Evolutionary conservation across 192 early-diverging fungal species (phyloP), one percentile per base, ranked within the genome.

Genomic region (Helicostylum pulchrum): DNA sequence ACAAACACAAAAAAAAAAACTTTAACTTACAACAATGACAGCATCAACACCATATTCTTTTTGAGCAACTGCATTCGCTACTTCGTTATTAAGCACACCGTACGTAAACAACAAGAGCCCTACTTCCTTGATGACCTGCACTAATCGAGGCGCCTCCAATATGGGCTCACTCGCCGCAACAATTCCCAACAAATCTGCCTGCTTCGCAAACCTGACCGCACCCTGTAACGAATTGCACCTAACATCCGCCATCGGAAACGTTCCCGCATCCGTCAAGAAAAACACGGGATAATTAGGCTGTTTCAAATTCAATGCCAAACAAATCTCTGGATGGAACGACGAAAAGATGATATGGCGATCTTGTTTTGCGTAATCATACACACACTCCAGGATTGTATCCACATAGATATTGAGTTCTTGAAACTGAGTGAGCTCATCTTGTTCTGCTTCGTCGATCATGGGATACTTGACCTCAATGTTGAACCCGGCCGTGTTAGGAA

Each of bases 391-490:
- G 43, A 98, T 93, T 11, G 82, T 75, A 67, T 98, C 94, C 4
- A 93, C 86, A 73, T 90, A 98, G 15, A 80, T 66, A 69, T 98
- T 96, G 63, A 92, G 75, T 65, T 96, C 96, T 34, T 87, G 85
- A 57, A 83, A 82, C 12, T 80, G 66, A 11, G 72, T 82, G 12
- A 98, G 76, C 32, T 83, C 80, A 23, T 85, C 87, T 32, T 78
- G 77, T 73, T 94, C 89, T 43, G 93, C 91, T 67, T 98, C 96
- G 60, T 94, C 88, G 6, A 90, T 76, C 85, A 92, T 90, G 5
- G 96, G 96, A 62, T 96, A 98, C 76, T 98, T 98, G 75, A 98
- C 84, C 71, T 98, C 96, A 57, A 98, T 90, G 65, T 96, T 95
- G 68, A 96, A 98, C 5, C 93, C 94, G 32, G 90, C 84, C 8